phyloP scores from a whole-genome alignment of 441 rosid species.

The Pelargonium myrrhifolium region DNA sequence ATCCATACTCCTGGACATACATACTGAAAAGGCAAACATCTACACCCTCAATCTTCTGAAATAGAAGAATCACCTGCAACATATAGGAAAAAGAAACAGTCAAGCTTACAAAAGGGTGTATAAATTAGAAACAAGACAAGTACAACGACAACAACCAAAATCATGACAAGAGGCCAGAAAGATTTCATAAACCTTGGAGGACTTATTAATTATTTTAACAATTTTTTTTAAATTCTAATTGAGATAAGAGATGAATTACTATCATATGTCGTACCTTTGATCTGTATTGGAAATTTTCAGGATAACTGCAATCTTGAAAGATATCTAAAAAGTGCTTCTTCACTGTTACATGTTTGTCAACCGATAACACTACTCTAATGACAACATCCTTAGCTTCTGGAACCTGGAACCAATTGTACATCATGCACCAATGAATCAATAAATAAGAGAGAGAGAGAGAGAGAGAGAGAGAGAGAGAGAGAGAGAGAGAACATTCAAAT shows the following conservation, averaged over 20 bases:
- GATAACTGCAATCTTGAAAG: conserved; percentile 86
- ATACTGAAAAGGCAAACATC: conserved; percentile 98
- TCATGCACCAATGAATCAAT: neutral
- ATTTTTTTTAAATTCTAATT: neutral
- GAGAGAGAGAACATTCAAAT: neutral
- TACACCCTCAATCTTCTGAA: conserved; percentile 99
- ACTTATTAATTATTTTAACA: neutral
- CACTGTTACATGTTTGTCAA: conserved; percentile 95
- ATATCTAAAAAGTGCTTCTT: conserved; percentile 89
- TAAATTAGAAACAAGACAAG: neutral
- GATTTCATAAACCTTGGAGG: neutral
- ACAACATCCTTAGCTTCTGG: conserved; percentile 93
- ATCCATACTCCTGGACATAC: conserved; percentile 78
- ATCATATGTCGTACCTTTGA: conserved; percentile 55
- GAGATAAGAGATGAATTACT: conserved; percentile 11
- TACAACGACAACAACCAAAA: no score
- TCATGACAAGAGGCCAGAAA: neutral
- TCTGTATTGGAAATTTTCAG: conserved; percentile 83
- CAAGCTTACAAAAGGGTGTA: neutral
- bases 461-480: no score
- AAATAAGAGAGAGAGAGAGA: no score
- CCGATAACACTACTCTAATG: conserved; percentile 95
- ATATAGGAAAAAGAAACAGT: neutral
- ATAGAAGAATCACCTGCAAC: conserved; percentile 73
- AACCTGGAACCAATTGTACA: conserved; percentile 40